Evolutionary conservation across 2,329 filamentous ascomycete species (phyloP).

Genomic region (Cladophialophora bantiana): DNA sequence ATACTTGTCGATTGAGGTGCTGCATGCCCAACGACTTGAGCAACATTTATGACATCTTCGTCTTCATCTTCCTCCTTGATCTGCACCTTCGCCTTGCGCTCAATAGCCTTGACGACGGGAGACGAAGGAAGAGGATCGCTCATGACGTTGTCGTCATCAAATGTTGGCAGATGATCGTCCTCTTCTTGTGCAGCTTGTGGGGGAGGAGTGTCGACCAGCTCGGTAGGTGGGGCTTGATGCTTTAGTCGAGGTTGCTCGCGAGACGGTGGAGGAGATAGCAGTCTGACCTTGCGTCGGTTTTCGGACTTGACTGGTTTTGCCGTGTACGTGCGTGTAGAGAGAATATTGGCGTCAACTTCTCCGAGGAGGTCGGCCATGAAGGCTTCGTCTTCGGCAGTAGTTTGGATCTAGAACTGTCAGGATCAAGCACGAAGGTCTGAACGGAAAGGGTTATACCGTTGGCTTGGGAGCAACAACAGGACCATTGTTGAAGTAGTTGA

Average conservation of each 20-base stretch:
- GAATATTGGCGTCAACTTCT: slow-evolving; percentile 82
- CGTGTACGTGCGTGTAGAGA: slow-evolving; percentile 61
- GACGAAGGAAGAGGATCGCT: slow-evolving; percentile 88
- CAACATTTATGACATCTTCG: slow-evolving; percentile 83
- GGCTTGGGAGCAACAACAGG: slow-evolving; percentile 73
- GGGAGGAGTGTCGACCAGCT: slow-evolving; percentile 56
- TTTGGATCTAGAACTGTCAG: slow-evolving; percentile 46
- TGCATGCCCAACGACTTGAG: slow-evolving; percentile 72
- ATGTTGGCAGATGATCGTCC: slow-evolving; percentile 62
- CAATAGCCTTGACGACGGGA: slow-evolving; percentile 78
- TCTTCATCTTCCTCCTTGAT: slow-evolving; percentile 74
- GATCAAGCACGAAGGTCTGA: background rate
- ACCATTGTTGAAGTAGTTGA: slow-evolving; percentile 90
- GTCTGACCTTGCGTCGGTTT: slow-evolving; percentile 78
- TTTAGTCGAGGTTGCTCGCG: slow-evolving; percentile 53
- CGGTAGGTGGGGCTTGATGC: slow-evolving; percentile 42
- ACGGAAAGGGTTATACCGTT: slow-evolving; percentile 64
- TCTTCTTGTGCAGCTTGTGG: slow-evolving; percentile 54
- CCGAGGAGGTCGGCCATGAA: slow-evolving; percentile 86
- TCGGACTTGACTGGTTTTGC: slow-evolving; percentile 74
- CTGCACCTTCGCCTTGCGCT: slow-evolving; percentile 68
- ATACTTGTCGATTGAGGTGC: slow-evolving; percentile 68
- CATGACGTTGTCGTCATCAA: slow-evolving; percentile 81
- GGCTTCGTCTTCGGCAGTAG: slow-evolving; percentile 85
- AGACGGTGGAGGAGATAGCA: slow-evolving; percentile 75